Percentiles rank a stretch among this genome's conserved stretches.
Conservation (phyloP, 2,329 filamentous ascomycete genomes). For the Atkinsonella texensis region DNA sequence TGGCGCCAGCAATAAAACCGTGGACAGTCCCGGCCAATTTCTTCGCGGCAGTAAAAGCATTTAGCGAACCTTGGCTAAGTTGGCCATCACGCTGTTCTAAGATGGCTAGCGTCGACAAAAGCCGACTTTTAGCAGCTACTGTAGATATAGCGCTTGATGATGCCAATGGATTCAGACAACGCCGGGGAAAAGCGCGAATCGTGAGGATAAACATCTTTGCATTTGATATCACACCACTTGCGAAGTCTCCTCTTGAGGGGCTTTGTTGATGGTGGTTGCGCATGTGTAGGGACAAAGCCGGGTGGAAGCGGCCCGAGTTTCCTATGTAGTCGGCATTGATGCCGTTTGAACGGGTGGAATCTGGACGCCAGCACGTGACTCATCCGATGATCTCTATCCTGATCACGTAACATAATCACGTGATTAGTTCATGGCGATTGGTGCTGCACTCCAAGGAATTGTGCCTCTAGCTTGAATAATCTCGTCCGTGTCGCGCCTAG, state of each 20-base stretch:
- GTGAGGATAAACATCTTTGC: slow-evolving; percentile 19
- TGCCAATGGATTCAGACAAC: not conserved
- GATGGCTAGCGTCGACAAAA: slow-evolving; percentile 74
- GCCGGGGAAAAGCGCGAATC: slow-evolving; percentile 13
- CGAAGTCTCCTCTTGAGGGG: not conserved
- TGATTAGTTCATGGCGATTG: not conserved
- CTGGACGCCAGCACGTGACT: not conserved
- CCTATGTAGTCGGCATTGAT: not conserved
- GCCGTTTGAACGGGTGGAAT: not conserved
- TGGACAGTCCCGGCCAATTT: slow-evolving; percentile 79
- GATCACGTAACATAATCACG: slow-evolving; percentile 5
- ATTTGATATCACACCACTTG: not conserved
- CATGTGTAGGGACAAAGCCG: not conserved
- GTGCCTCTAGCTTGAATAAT: not conserved
- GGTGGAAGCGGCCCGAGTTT: slow-evolving; percentile 17
- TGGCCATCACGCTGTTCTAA: slow-evolving; percentile 88
- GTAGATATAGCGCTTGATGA: not conserved
- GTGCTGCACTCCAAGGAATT: not conserved
- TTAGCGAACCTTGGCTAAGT: slow-evolving; percentile 70
- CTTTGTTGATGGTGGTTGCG: not conserved
- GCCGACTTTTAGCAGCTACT: not conserved
- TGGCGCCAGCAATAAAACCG: slow-evolving; percentile 74
- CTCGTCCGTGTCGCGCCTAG: slow-evolving; percentile 21
- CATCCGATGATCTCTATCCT: not conserved
- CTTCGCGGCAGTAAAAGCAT: slow-evolving; percentile 73